These are phyloP conservation scores for Blastocystis sp. DNA, from an alignment of 352 stramenopile species.

Conservation along the genomic window DNA sequence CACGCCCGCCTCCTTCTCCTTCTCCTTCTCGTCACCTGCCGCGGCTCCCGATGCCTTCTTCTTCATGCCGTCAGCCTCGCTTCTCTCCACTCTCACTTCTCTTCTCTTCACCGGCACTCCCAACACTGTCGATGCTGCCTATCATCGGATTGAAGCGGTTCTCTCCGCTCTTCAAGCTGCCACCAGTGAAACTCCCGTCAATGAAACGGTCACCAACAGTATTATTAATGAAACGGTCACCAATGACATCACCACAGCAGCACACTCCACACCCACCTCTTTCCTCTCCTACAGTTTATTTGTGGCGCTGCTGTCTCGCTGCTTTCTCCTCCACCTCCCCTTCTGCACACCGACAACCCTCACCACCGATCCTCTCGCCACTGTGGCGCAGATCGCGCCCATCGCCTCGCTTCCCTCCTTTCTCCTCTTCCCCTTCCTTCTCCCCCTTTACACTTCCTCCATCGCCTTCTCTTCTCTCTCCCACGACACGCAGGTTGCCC, in stretches of 20 bases:
- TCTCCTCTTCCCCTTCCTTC: constrained; percentile 45
- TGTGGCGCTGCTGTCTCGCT: not conserved
- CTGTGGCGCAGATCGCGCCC: not conserved
- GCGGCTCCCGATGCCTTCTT: not conserved
- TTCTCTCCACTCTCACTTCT: not conserved
- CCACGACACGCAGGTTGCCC: not conserved
- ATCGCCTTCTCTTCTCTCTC: not conserved
- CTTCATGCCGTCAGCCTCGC: not conserved
- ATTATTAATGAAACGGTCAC: not conserved
- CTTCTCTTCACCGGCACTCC: not conserved
- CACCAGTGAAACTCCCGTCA: not conserved
- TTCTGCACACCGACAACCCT: not conserved
- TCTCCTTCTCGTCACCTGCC: not conserved
- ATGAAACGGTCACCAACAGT: not conserved
- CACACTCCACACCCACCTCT: not conserved
- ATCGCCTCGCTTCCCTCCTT: constrained; percentile 14
- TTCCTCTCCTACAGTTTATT: constrained; percentile 25
- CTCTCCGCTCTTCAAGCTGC: not conserved
- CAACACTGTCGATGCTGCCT: not conserved
- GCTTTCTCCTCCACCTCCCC: not conserved
- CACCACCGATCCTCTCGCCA: not conserved
- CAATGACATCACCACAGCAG: not conserved
- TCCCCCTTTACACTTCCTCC: not conserved
- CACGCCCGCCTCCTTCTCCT: not conserved
- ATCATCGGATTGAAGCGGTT: not conserved